phyloP scores from a whole-genome alignment of 768 basidiomycete species.

The Suillus brevipes region DNA sequence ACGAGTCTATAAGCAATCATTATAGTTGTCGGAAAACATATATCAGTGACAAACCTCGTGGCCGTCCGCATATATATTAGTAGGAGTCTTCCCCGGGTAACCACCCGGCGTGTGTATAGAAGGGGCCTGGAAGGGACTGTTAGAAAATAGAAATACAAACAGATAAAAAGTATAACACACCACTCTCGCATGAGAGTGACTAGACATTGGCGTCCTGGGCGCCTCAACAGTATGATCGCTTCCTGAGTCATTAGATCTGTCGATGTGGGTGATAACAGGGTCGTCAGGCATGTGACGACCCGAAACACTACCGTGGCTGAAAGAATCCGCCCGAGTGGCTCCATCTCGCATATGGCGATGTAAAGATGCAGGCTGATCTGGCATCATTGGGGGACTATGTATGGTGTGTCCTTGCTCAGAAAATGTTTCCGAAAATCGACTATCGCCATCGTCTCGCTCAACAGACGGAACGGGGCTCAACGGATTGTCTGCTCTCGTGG shows the following conservation, averaged over 20 bases:
- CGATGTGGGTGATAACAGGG: slow-evolving; percentile 23
- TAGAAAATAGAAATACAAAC: not conserved
- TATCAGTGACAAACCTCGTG: slow-evolving; percentile 22
- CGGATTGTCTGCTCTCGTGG: slow-evolving; percentile 21
- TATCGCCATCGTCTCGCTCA: slow-evolving; percentile 17
- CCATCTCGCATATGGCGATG: slow-evolving; percentile 3
- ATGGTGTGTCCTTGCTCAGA: slow-evolving; percentile 25
- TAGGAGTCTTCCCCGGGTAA: slow-evolving; percentile 23
- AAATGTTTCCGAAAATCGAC: slow-evolving; percentile 20
- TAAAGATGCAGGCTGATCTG: slow-evolving; percentile 22
- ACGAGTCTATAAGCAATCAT: slow-evolving; percentile 18
- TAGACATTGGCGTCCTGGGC: slow-evolving; percentile 20
- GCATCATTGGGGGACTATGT: slow-evolving; percentile 21
- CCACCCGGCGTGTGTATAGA: slow-evolving; percentile 13
- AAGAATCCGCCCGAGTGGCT: slow-evolving; percentile 20
- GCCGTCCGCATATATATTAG: slow-evolving; percentile 29
- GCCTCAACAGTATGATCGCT: slow-evolving; percentile 36
- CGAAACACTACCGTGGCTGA: slow-evolving; percentile 16
- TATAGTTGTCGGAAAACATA: not conserved
- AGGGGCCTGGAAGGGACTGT: slow-evolving; percentile 19
- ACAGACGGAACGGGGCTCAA: slow-evolving; percentile 23
- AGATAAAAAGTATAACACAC: slow-evolving; percentile 16
- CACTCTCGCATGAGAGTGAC: slow-evolving; percentile 28
- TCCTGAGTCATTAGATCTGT: slow-evolving; percentile 21
- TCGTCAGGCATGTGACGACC: slow-evolving; percentile 13